Evolutionary conservation across 768 basidiomycete genomes (phyloP).

Genomic region (Suillus cothurnatus): DNA sequence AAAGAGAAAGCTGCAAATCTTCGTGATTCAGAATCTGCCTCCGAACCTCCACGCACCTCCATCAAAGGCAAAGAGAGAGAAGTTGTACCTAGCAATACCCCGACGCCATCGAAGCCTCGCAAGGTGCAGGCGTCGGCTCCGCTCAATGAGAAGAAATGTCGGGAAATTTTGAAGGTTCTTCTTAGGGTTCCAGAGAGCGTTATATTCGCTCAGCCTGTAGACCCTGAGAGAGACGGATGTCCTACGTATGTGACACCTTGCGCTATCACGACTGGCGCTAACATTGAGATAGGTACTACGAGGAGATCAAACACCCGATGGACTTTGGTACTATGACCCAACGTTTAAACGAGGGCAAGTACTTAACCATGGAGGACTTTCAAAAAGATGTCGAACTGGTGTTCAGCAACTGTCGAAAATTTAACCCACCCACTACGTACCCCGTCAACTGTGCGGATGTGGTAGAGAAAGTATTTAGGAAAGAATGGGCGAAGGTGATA

Average conservation of each 20-base stretch:
- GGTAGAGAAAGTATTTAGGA: conserved; percentile 76
- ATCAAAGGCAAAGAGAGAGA: conserved; percentile 81
- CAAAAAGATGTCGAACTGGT: conserved; percentile 79
- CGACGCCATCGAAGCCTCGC: conserved; percentile 43
- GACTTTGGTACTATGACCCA: conserved; percentile 82
- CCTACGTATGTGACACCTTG: conserved; percentile 69
- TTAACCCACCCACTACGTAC: conserved; percentile 84
- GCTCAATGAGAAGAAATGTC: conserved; percentile 84
- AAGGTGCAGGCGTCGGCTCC: conserved; percentile 45
- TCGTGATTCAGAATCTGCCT: conserved; percentile 13
- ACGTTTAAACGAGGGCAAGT: conserved; percentile 68
- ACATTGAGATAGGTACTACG: conserved; percentile 66
- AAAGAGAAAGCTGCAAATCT: conserved; percentile 43
- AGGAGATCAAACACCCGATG: conserved; percentile 93
- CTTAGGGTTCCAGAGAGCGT: conserved; percentile 63
- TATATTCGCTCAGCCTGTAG: conserved; percentile 83
- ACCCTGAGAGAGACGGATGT: conserved; percentile 81
- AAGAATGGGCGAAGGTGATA: conserved; percentile 81
- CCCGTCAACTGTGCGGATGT: conserved; percentile 70
- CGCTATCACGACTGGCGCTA: neutral
- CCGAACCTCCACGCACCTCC: conserved; percentile 42
- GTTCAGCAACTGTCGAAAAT: conserved; percentile 87
- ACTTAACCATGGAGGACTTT: conserved; percentile 82
- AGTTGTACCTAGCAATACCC: conserved; percentile 29
- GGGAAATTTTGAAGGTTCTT: conserved; percentile 64